Percentiles rank a stretch among this genome's conserved stretches.
These are phyloP conservation scores for Mallotus repandus DNA, from an alignment of 441 rosid species.

Conservation along the genomic window DNA sequence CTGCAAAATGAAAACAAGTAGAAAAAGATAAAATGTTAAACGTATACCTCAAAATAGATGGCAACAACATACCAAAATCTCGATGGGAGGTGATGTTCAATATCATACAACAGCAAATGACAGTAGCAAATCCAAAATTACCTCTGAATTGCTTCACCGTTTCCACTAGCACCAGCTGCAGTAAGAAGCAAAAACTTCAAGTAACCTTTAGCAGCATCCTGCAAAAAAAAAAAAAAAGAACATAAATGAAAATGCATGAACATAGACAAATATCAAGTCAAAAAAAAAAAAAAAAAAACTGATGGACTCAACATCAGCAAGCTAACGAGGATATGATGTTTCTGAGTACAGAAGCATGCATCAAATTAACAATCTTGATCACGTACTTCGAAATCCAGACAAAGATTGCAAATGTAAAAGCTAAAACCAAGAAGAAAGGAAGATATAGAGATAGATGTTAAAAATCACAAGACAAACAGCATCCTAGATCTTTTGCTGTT, in stretches of 20 bases:
- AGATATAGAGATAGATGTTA: not conserved
- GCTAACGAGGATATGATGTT: not conserved
- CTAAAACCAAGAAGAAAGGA: not conserved
- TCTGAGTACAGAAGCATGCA: not conserved
- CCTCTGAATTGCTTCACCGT: conserved; percentile 97
- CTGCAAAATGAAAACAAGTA: conserved; percentile 39
- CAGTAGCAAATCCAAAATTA: conserved; percentile 21
- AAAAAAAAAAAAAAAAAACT: not conserved
- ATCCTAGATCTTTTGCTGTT: not conserved
- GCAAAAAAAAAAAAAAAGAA: conserved; percentile 17
- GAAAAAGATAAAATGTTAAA: conserved; percentile 15
- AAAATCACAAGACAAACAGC: not conserved
- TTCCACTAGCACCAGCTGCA: conserved; percentile 74
- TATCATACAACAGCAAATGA: not conserved
- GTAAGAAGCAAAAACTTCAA: conserved; percentile 97
- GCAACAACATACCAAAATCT: not conserved
- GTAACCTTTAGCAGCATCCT: conserved; percentile 94
- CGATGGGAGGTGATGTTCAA: not conserved
- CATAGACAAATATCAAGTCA: not conserved
- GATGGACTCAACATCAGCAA: not conserved
- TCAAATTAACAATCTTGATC: conserved; percentile 3
- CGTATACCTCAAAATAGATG: not conserved
- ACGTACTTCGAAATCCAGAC: not conserved
- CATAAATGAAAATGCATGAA: not conserved
- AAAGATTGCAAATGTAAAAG: not conserved